A percentile compares a stretch with the other conserved stretches of the same genome.
Conservation (phyloP, 2,329 filamentous ascomycete genomes). For the Coleophoma crateriformis region DNA sequence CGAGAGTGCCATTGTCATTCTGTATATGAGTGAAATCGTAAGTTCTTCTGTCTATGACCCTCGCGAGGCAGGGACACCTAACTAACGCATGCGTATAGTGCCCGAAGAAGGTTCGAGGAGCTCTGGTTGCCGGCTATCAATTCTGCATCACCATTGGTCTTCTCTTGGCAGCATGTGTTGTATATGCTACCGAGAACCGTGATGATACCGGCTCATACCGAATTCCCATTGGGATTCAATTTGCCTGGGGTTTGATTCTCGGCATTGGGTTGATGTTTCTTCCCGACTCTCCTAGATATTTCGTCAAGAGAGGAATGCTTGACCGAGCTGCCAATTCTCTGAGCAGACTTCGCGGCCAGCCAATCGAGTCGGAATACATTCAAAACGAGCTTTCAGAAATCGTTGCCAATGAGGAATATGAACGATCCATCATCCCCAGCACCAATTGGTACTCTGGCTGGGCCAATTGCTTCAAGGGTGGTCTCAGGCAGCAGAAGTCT, state of each 20-base stretch:
- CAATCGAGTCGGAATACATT: slow-evolving; percentile 66
- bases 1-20: slow-evolving; percentile 72
- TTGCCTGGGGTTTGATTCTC: slow-evolving; percentile 73
- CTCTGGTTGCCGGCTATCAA: slow-evolving; percentile 72
- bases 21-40: slow-evolving; percentile 64
- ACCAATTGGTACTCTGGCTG: slow-evolving; percentile 62
- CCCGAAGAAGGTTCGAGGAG: slow-evolving; percentile 69
- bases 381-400: slow-evolving; percentile 76
- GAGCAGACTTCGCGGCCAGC: slow-evolving; percentile 66
- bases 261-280: slow-evolving; percentile 65
- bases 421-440: slow-evolving; percentile 59
- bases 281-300: slow-evolving; percentile 80
- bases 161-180: slow-evolving; percentile 66
- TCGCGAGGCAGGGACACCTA: neutral
- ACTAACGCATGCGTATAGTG: slow-evolving; percentile 10
- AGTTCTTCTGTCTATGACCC: neutral
- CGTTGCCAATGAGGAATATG: slow-evolving; percentile 81
- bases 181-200: slow-evolving; percentile 62
- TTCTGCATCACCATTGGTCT: slow-evolving; percentile 78
- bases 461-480: slow-evolving; percentile 62
- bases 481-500: slow-evolving; percentile 54
- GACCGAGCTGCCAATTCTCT: slow-evolving; percentile 58
- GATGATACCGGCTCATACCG: slow-evolving; percentile 64
- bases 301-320: slow-evolving; percentile 68
- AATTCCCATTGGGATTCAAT: slow-evolving; percentile 75